Percentiles rank a stretch among this genome's conserved stretches.
Conservation (phyloP, 2,329 filamentous ascomycete genomes). For the Neopestalotiopsis sp. region DNA sequence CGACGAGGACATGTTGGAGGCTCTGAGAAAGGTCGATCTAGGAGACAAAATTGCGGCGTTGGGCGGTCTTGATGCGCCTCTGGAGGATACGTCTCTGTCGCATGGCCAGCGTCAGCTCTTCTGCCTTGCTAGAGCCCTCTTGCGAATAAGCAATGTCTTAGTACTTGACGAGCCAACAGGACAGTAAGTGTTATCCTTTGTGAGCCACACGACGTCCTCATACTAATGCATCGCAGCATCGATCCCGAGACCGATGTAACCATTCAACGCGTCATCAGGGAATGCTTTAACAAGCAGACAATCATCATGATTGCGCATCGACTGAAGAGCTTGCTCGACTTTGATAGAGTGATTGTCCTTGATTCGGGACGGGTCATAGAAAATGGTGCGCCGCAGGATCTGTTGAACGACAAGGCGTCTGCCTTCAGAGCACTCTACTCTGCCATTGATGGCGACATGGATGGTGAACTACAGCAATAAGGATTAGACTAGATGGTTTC, state of each 20-base stretch:
- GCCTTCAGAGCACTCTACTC: background rate
- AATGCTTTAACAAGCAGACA: conserved; percentile 39
- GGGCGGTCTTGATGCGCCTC: conserved; percentile 41
- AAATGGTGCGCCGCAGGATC: background rate
- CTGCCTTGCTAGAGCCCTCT: conserved; percentile 55
- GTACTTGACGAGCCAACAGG: conserved; percentile 38
- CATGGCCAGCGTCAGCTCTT: conserved; percentile 70
- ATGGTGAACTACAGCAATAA: background rate
- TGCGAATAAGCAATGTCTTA: conserved; percentile 32
- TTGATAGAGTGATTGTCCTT: conserved; percentile 8
- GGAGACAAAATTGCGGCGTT: conserved; percentile 37
- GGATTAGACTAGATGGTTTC: background rate
- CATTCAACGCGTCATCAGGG: conserved; percentile 38
- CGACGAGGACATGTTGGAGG: conserved; percentile 35
- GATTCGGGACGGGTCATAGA: background rate
- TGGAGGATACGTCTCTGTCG: conserved; percentile 55
- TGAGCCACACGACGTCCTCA: no score
- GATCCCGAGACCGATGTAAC: conserved; percentile 38
- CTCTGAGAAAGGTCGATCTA: conserved; percentile 42
- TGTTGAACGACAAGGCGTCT: background rate
- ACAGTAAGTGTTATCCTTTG: conserved; percentile 4
- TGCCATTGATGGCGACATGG: background rate
- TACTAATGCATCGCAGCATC: conserved; percentile 28
- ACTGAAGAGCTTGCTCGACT: conserved; percentile 9
- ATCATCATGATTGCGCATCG: conserved; percentile 40